Base-by-base conservation (phyloP, 805 yeast species). In the Candida piceae region DNA sequence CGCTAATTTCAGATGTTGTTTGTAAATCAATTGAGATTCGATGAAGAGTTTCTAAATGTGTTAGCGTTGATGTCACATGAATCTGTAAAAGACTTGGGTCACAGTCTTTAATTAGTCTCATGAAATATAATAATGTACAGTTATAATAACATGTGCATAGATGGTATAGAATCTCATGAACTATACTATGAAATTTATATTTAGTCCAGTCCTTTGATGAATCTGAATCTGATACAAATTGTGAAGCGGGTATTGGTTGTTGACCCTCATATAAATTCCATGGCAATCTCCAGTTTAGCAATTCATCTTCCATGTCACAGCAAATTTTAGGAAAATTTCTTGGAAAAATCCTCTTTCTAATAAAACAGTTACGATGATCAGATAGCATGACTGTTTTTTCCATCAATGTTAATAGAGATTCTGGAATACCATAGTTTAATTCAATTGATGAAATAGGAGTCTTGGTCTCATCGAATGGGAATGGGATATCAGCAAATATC, bases 241-340 rank as follows among this genome's bases (percentile, higher is more conserved):
- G 13, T 16, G 32, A 12, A n/a, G 29, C 9, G 3, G 29, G n/a
- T 5, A 16, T 16, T 4, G 29, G 13, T 3, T 48, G 40, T 24
- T 50, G 26, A 15, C 17, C 48, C 8, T 51, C 40, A 45, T 63
- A 60, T 13, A 73, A 49, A 26, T 55, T 52, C 78, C 78, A 72
- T 16, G 63, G 67, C 13, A 65, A 49, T 31, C 56, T 60, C 80
- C 80, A 76, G 34, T 55, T 62, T 31, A 66, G 39, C 16, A 76
- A 51, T 25, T 64, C 67, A 38, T 74, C 79, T 42, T 74, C 78
- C 3, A 69, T 48, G 35, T 74, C 79, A 35, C 78, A 74, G 45
- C 80, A 74, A 3, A 74, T 59, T 36, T 65, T 63, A 4, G 80
- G 79, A 49, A 73, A 76, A 45, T 74, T 75, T 29, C 80, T 56